Evolutionary conservation across 2,329 filamentous ascomycete species (phyloP), one percentile per base, ranked within the genome.

Genomic region (Hypoxylon sp.): DNA sequence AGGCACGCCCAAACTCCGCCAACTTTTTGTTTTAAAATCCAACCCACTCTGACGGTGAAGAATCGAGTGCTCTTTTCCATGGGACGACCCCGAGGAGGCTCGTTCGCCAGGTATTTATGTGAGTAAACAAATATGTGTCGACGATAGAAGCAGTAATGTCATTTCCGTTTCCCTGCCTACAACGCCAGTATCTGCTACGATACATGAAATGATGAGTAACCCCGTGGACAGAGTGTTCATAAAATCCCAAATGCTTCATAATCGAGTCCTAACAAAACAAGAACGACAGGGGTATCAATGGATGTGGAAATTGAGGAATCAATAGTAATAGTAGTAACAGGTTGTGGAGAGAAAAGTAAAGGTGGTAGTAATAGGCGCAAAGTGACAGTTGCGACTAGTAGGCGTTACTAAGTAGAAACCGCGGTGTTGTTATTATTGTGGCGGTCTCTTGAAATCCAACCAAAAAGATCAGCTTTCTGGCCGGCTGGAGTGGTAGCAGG

Each of bases 361-460:
- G 17, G 57, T 49, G 37, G 30, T 57, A 44, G 13, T 17, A 49
- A 54, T 22, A 22, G 64, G 22, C 48, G 25, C 22, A 7, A n/a
- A 42, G 20, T 11, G 42, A 50, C 8, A 46, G 33, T 35, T 22
- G 17, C 11, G 25, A 30, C 56, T 20, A 35, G 14, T 31, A 42
- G 8, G 42, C n/a, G 35, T 13, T 22, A 46, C 54, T 71, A 77
- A 58, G 73, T 76, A 25, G 73, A 72, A 37, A 76, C 64, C 13
- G 73, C 54, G 8, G 62, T 66, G 57, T 73, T 71, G 48, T 75
- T 68, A 50, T 72, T 72, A 53, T 72, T 72, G 57, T 77, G 75
- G 44, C 84, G 81, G 61, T 85, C 84, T 71, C 85, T 81, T 3
- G 83, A 83, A 76, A 86, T 86, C 85, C 85, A 86, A 37, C 80